Conservation (phyloP, 2,329 filamentous ascomycete genomes). For the Pestalotiopsis sp. region DNA sequence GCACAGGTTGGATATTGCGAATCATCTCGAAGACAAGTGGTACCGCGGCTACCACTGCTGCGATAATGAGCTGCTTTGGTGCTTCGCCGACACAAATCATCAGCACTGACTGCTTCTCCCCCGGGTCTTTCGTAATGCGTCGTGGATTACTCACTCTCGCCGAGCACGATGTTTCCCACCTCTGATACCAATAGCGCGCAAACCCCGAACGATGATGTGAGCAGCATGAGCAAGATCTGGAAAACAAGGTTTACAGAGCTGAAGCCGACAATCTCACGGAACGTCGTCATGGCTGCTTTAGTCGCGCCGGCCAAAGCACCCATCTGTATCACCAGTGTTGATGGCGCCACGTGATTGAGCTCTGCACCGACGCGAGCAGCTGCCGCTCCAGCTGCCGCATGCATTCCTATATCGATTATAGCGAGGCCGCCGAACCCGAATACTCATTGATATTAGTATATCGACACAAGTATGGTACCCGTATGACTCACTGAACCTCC, state of each 20-base stretch:
- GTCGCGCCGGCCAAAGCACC: slow-evolving; percentile 8
- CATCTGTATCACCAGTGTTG: slow-evolving; percentile 5
- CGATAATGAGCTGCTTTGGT: background rate
- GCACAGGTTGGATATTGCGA: slow-evolving; percentile 2
- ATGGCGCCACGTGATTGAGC: background rate
- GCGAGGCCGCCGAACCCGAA: slow-evolving; percentile 5
- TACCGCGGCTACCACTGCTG: slow-evolving; percentile 8
- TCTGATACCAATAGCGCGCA: slow-evolving; percentile 10
- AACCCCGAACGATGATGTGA: slow-evolving; percentile 11
- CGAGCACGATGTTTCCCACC: slow-evolving; percentile 5
- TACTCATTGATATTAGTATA: background rate
- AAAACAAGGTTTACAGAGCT: slow-evolving; percentile 8
- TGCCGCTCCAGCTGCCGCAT: slow-evolving; percentile 4
- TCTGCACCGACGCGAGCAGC: slow-evolving; percentile 6
- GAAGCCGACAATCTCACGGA: slow-evolving; percentile 4
- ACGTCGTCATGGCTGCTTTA: slow-evolving; percentile 6
- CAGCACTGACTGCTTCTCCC: background rate
- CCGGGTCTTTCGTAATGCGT: background rate
- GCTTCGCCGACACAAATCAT: background rate
- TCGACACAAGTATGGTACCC: background rate
- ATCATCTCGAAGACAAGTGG: slow-evolving; percentile 9
- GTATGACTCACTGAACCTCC: slow-evolving; percentile 3
- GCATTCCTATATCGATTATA: slow-evolving; percentile 7
- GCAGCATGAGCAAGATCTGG: slow-evolving; percentile 4
- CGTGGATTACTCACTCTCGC: slow-evolving; percentile 4